Evolutionary conservation across 345 rosid genomes (phyloP).

Genomic region (Pugionium cornutum): DNA sequence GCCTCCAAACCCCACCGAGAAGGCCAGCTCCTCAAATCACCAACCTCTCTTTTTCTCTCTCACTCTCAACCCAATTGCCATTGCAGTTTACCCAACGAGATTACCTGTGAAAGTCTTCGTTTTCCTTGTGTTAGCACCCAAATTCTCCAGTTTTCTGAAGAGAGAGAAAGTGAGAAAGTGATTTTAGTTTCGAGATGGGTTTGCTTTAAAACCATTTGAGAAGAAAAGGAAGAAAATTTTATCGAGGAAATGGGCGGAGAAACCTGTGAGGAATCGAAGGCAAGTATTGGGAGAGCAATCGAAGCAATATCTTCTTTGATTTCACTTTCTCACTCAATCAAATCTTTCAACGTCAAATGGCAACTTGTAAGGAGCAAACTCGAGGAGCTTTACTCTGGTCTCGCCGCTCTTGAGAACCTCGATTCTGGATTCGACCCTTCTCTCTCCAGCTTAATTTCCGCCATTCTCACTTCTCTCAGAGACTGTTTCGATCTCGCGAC

Average conservation of each 20-base stretch:
- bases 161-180: neutral
- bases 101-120: conserved; percentile 36
- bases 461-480: conserved; percentile 45
- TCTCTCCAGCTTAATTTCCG: conserved; percentile 50
- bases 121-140: conserved; percentile 16
- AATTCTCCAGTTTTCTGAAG: conserved; percentile 20
- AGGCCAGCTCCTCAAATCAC: conserved; percentile 30
- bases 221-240: conserved; percentile 21
- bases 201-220: conserved; percentile 37
- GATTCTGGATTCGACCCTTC: conserved; percentile 53
- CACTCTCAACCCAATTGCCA: conserved; percentile 30
- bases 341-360: conserved; percentile 81
- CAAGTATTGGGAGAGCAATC: conserved; percentile 49
- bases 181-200: conserved; percentile 39
- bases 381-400: conserved; percentile 67
- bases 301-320: conserved; percentile 64
- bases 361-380: conserved; percentile 66
- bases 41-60: conserved; percentile 14
- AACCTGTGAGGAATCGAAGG: conserved; percentile 35
- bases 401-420: conserved; percentile 55
- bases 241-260: conserved; percentile 37
- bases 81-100: conserved; percentile 20
- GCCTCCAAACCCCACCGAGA: conserved; percentile 23
- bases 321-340: conserved; percentile 64
- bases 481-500: conserved; percentile 68